Percentiles rank a stretch among this genome's conserved stretches.
Evolutionary conservation across 305 asterid genomes (phyloP).

Genomic region (Salvia sclarea): DNA sequence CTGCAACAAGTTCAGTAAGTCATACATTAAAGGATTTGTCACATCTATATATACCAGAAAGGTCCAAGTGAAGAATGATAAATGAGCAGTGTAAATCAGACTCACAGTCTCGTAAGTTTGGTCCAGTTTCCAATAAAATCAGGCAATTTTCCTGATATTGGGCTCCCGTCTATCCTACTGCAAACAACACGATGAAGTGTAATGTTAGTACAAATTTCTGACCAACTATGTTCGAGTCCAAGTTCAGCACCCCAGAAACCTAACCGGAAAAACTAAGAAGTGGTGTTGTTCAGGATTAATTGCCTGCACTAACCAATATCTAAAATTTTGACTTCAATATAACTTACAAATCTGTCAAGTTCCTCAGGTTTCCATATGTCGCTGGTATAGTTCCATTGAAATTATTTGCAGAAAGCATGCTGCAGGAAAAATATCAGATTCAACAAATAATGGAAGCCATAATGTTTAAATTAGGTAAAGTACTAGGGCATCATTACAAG

Average conservation of each 20-base stretch:
- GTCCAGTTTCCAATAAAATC: constrained; percentile 83
- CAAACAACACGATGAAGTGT: constrained; percentile 33
- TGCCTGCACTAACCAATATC: background rate
- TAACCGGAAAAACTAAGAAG: background rate
- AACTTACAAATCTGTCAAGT: constrained; percentile 84
- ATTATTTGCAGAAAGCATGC: constrained; percentile 74
- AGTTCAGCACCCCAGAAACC: background rate
- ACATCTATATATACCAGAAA: background rate
- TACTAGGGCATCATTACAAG: background rate
- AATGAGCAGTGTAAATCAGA: constrained; percentile 17
- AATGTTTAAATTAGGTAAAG: background rate
- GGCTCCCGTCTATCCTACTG: constrained; percentile 89
- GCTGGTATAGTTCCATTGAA: constrained; percentile 75
- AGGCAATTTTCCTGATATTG: constrained; percentile 72
- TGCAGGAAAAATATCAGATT: constrained; percentile 43
- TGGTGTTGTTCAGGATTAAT: too few species aligned
- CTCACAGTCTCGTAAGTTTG: constrained; percentile 58
- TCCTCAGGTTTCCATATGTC: constrained; percentile 53
- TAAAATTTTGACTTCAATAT: background rate
- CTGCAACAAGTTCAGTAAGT: constrained; percentile 45
- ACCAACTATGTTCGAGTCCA: background rate
- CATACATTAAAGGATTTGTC: constrained; percentile 17
- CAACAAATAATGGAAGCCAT: constrained; percentile 13
- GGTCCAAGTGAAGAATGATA: constrained; percentile 23
- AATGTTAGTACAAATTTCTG: background rate